These are phyloP conservation scores for Venturia effusa DNA, from an alignment of 2,329 filamentous ascomycete species.

Conservation along the genomic window DNA sequence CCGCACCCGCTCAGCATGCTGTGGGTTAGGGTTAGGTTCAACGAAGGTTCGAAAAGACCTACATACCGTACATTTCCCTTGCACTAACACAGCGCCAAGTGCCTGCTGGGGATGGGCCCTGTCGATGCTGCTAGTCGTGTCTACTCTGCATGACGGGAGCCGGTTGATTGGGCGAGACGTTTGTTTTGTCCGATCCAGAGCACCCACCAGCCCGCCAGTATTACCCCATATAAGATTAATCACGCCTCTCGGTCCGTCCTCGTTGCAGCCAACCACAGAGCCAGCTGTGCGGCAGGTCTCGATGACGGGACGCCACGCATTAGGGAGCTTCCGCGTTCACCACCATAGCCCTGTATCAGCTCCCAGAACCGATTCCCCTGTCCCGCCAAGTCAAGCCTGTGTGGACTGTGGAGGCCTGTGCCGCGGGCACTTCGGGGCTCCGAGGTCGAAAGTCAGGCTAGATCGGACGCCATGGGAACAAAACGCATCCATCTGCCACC, in stretches of 20 bases:
- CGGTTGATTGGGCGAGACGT: slow-evolving; percentile 1
- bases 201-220: not conserved
- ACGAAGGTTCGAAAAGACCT: not conserved
- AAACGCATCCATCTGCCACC: not conserved
- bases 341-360: not conserved
- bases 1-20: not conserved
- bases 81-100: not conserved
- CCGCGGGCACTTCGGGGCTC: not conserved
- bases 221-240: slow-evolving; percentile 7
- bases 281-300: not conserved
- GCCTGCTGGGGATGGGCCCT: not conserved
- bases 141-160: not conserved
- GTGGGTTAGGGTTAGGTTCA: slow-evolving; percentile 1
- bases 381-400: not conserved
- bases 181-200: slow-evolving; percentile 4
- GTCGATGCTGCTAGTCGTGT: not conserved
- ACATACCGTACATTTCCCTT: not conserved
- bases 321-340: not conserved
- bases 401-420: slow-evolving; percentile 5
- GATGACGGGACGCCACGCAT: not conserved
- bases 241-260: not conserved
- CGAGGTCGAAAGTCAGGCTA: not conserved
- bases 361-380: not conserved
- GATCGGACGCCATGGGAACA: not conserved
- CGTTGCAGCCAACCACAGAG: not conserved